Conservation (phyloP, 768 basidiomycete species). For the Hericium alpestre region DNA sequence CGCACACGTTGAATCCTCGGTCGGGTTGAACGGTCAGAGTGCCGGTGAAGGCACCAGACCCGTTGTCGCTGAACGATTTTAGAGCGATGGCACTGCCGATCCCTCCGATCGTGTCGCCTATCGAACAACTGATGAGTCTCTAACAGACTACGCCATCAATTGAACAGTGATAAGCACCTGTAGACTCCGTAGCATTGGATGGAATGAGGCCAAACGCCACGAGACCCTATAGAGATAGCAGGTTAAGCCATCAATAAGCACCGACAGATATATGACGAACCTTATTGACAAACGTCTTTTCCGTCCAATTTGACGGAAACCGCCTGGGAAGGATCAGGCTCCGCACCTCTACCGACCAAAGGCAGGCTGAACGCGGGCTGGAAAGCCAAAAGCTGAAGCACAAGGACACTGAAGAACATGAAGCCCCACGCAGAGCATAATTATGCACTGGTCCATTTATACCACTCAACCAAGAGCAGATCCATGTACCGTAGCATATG, state of each 20-base stretch:
- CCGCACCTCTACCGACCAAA: background rate
- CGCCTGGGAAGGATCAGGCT: background rate
- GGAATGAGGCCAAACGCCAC: slow-evolving; percentile 56
- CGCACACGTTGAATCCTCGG: slow-evolving; percentile 50
- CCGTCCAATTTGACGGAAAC: slow-evolving; percentile 27
- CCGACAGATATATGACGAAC: slow-evolving; percentile 7
- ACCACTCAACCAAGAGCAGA: too few species aligned
- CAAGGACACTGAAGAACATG: too few species aligned
- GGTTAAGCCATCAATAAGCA: background rate
- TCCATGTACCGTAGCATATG: too few species aligned
- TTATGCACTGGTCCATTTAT: too few species aligned
- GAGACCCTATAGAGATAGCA: slow-evolving; percentile 29
- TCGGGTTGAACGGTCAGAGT: slow-evolving; percentile 48
- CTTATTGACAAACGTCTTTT: slow-evolving; percentile 35
- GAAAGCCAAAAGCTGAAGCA: too few species aligned
- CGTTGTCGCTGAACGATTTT: slow-evolving; percentile 32
- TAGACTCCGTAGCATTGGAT: slow-evolving; percentile 44
- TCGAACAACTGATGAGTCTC: background rate
- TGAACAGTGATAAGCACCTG: slow-evolving; percentile 14
- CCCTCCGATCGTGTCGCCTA: slow-evolving; percentile 47
- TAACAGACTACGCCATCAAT: background rate
- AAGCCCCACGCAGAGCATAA: too few species aligned
- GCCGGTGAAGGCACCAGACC: slow-evolving; percentile 34
- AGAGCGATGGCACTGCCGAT: slow-evolving; percentile 54
- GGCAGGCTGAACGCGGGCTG: too few species aligned